These are phyloP conservation scores for Exophiala lecanii-corni DNA, from an alignment of 2,329 filamentous ascomycete species.

Conservation along the genomic window DNA sequence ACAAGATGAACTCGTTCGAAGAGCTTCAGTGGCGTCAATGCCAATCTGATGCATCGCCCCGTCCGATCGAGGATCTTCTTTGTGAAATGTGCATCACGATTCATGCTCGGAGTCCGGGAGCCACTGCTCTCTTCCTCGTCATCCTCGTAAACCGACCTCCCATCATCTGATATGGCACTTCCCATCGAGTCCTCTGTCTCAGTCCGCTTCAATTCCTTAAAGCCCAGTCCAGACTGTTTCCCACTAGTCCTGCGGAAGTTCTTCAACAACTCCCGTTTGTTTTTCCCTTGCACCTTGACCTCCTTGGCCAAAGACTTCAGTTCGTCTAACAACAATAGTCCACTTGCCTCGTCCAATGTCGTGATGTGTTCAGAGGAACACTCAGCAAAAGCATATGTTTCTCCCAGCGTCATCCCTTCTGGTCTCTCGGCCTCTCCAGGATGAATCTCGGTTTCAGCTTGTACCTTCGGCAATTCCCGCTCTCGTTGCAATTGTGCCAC, in stretches of 20 bases:
- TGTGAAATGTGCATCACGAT: constrained; percentile 69
- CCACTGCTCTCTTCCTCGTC: constrained; percentile 36
- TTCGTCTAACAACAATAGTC: constrained; percentile 79
- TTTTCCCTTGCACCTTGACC: constrained; percentile 79
- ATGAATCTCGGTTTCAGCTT: constrained; percentile 31
- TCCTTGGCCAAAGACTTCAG: constrained; percentile 80
- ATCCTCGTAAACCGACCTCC: constrained; percentile 25
- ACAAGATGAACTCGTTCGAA: constrained; percentile 94
- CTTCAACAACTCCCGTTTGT: constrained; percentile 72
- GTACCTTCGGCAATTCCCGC: constrained; percentile 50
- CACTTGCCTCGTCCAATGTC: constrained; percentile 76
- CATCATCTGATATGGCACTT: constrained; percentile 28
- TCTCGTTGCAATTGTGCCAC: constrained; percentile 59
- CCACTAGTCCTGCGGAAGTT: constrained; percentile 70
- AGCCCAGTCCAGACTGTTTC: constrained; percentile 70
- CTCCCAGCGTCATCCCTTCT: constrained; percentile 46
- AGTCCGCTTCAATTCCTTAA: constrained; percentile 61
- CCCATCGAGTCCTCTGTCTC: constrained; percentile 53
- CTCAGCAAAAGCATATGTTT: constrained; percentile 74
- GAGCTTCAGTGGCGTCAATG: constrained; percentile 65
- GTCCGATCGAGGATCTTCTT: constrained; percentile 71
- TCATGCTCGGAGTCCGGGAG: constrained; percentile 37
- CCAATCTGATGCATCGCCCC: constrained; percentile 79
- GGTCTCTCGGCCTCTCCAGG: constrained; percentile 48
- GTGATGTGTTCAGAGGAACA: constrained; percentile 67